Percentiles rank a stretch among this genome's conserved stretches.
Evolutionary conservation across 306 rosid species (phyloP).

Genomic region (Cucumis cinereus): DNA sequence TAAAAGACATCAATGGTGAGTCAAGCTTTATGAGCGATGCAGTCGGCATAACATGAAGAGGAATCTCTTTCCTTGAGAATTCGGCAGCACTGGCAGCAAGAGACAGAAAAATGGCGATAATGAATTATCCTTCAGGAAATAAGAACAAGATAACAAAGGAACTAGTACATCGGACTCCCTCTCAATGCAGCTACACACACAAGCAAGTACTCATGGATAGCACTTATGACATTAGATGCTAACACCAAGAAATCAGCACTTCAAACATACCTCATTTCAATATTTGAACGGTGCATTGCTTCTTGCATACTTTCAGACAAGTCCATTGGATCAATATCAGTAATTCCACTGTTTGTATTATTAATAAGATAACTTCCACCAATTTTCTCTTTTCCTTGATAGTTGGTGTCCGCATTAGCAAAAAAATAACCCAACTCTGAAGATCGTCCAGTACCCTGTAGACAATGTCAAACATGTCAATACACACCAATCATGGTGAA

Average conservation of each 20-base stretch:
- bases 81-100: constrained; percentile 76
- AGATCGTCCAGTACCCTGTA: constrained; percentile 72
- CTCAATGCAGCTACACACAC: not conserved
- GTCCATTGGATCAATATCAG: constrained; percentile 84
- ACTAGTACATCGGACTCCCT: not conserved
- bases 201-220: not conserved
- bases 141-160: not conserved
- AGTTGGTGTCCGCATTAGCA: constrained; percentile 72
- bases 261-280: constrained; percentile 73
- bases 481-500: not conserved
- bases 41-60: constrained; percentile 71
- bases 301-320: constrained; percentile 98
- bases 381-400: constrained; percentile 40
- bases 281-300: constrained; percentile 95
- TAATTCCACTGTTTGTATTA: constrained; percentile 25
- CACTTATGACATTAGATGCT: not conserved
- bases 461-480: constrained; percentile 19
- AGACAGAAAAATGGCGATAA: not conserved
- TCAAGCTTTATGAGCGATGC: constrained; percentile 50
- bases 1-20: constrained; percentile 60
- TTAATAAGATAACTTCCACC: constrained; percentile 37
- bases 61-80: constrained; percentile 76
- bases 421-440: constrained; percentile 77
- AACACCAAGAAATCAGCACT: not conserved
- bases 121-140: not conserved